phyloP scores from a whole-genome alignment of 148 eudicot genomes.

The Diospyros kaki region DNA sequence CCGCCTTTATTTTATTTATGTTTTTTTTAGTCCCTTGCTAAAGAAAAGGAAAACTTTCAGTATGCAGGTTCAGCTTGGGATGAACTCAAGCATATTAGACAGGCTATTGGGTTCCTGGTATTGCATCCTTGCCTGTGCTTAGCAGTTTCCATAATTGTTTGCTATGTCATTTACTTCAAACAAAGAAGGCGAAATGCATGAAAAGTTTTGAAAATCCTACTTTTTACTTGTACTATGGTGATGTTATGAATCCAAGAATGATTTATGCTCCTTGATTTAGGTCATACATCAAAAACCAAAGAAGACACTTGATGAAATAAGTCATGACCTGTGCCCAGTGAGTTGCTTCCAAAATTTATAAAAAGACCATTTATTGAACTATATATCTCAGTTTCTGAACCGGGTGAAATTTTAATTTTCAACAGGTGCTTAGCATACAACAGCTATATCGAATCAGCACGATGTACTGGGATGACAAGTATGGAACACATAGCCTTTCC shows the following conservation, averaged over 20 bases:
- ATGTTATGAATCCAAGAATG: background rate
- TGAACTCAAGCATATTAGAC: constrained; percentile 88
- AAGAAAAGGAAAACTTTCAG: constrained; percentile 36
- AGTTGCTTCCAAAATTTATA: constrained; percentile 24
- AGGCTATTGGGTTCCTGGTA: constrained; percentile 92
- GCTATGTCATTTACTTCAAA: no score
- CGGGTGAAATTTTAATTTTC: constrained; percentile 19
- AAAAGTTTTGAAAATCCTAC: background rate
- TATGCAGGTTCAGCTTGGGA: constrained; percentile 86
- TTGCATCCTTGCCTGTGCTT: constrained; percentile 1
- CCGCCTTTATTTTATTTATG: background rate
- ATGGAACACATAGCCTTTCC: constrained; percentile 88
- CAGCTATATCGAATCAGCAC: constrained; percentile 94
- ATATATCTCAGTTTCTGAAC: constrained; percentile 17
- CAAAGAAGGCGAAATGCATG: background rate
- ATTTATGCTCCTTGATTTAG: constrained; percentile 32
- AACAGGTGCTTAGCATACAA: constrained; percentile 80
- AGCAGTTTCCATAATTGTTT: background rate
- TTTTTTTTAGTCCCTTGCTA: constrained; percentile 8
- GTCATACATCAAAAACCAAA: constrained; percentile 90
- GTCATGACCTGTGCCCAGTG: constrained; percentile 91
- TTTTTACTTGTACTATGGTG: background rate
- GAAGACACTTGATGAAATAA: constrained; percentile 83
- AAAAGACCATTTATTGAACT: constrained; percentile 7
- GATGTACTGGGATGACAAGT: constrained; percentile 97